phyloP scores from a whole-genome alignment of 2,329 filamentous ascomycete species.

The Thielaviopsis ethacetica region DNA sequence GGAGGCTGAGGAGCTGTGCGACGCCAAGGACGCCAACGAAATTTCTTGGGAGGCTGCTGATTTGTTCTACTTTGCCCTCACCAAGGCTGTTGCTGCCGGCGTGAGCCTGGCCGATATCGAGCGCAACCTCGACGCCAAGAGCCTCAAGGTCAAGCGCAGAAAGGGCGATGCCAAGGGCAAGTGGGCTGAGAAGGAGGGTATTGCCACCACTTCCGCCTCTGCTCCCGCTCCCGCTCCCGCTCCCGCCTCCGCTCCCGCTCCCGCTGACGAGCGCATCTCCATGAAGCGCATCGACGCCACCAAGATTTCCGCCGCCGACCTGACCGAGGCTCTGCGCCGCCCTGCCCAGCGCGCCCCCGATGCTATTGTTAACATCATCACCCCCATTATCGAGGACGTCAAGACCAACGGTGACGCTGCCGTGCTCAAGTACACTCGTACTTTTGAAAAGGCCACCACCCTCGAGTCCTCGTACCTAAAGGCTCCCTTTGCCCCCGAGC shows the following conservation, averaged over 20 bases:
- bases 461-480: conserved; percentile 76
- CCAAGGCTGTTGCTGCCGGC: conserved; percentile 72
- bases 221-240: conserved; percentile 16
- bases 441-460: conserved; percentile 91
- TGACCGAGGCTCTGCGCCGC: conserved; percentile 62
- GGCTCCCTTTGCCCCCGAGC: conserved; percentile 67
- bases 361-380: conserved; percentile 76
- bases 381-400: conserved; percentile 81
- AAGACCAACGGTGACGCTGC: conserved; percentile 72
- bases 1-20: conserved; percentile 87
- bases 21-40: conserved; percentile 66
- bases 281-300: conserved; percentile 68
- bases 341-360: conserved; percentile 94
- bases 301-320: conserved; percentile 43
- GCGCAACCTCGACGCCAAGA: conserved; percentile 83
- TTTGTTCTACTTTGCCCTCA: conserved; percentile 86
- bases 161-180: conserved; percentile 88
- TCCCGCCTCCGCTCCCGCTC: conserved; percentile 18
- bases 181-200: conserved; percentile 72
- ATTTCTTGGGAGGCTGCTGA: conserved; percentile 91
- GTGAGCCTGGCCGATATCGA: conserved; percentile 82
- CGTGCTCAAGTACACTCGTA: conserved; percentile 85
- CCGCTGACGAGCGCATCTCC: conserved; percentile 42
- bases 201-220: conserved; percentile 27
- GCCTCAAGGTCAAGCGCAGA: conserved; percentile 83